phyloP scores from a whole-genome alignment of 2,329 filamentous ascomycete genomes.

The Aspergillus pseudonomiae region DNA sequence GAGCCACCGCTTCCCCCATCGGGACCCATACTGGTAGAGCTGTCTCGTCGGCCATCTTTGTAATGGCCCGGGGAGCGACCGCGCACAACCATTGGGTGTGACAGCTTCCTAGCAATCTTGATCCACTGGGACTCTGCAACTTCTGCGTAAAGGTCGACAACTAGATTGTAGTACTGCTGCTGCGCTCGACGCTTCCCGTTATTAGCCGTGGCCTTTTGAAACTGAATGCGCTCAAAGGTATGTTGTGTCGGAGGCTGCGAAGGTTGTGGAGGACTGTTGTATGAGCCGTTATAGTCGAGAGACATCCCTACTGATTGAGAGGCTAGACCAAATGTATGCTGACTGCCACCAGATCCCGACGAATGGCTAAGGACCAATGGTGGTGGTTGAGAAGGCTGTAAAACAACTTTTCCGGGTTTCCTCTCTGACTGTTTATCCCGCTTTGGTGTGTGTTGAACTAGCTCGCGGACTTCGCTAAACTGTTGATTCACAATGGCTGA shows the following conservation, averaged over 20 bases:
- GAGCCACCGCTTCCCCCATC: constrained; percentile 60
- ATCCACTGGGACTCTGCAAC: constrained; percentile 65
- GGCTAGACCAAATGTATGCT: constrained; percentile 29
- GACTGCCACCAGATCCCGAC: constrained; percentile 24
- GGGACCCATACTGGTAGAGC: constrained; percentile 71
- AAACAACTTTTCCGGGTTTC: constrained; percentile 69
- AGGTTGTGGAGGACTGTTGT: constrained; percentile 33
- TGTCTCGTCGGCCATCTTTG: constrained; percentile 69
- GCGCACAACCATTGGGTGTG: constrained; percentile 83
- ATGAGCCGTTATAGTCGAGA: constrained; percentile 39
- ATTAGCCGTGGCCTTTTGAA: constrained; percentile 91
- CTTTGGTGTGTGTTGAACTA: constrained; percentile 90
- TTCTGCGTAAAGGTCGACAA: constrained; percentile 80
- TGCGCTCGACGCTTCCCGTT: constrained; percentile 88
- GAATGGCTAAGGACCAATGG: constrained; percentile 37
- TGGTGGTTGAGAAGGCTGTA: constrained; percentile 68
- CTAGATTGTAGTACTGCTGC: constrained; percentile 90
- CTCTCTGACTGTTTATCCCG: constrained; percentile 83
- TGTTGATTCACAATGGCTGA: constrained; percentile 80
- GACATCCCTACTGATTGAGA: constrained; percentile 32
- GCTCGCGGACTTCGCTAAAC: constrained; percentile 74
- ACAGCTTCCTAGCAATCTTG: constrained; percentile 72
- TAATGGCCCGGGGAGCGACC: constrained; percentile 82
- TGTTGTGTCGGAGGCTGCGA: constrained; percentile 52
- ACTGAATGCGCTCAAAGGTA: constrained; percentile 86